These are phyloP conservation scores for Vicia sativa DNA, from an alignment of 306 rosid genomes.

Conservation along the genomic window DNA sequence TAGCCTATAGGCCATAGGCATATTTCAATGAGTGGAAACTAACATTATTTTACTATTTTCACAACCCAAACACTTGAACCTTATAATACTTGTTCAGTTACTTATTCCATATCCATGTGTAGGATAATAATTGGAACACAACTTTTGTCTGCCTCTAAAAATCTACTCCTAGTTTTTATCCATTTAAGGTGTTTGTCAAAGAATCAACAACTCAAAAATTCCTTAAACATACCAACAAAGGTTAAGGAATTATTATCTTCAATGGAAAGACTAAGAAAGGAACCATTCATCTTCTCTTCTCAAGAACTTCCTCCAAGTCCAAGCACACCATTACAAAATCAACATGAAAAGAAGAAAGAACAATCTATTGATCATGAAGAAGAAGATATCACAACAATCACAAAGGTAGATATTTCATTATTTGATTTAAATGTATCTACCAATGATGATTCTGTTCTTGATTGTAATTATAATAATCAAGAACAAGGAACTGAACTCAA, in stretches of 20 bases:
- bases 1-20: too few relatives aligned
- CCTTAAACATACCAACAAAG: constrained; percentile 32
- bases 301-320: constrained; percentile 57
- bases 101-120: constrained; percentile 41
- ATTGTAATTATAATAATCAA: background rate
- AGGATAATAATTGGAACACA: constrained; percentile 40
- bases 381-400: constrained; percentile 30
- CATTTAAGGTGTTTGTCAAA: constrained; percentile 35
- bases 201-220: constrained; percentile 33
- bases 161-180: constrained; percentile 29
- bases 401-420: constrained; percentile 37
- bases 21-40: background rate
- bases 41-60: constrained; percentile 25
- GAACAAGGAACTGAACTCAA: constrained; percentile 50
- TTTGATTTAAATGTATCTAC: constrained; percentile 57
- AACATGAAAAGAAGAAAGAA: constrained; percentile 51
- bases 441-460: constrained; percentile 32
- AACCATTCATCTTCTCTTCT: constrained; percentile 28
- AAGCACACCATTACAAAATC: constrained; percentile 56
- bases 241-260: constrained; percentile 28
- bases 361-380: constrained; percentile 44
- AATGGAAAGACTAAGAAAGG: constrained; percentile 52
- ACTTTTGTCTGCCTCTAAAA: constrained; percentile 42
- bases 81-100: constrained; percentile 30
- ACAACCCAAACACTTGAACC: constrained; percentile 14